Base-by-base conservation (phyloP, 352 stramenopile genomes). In the Phytophthora pseudosyringae region DNA sequence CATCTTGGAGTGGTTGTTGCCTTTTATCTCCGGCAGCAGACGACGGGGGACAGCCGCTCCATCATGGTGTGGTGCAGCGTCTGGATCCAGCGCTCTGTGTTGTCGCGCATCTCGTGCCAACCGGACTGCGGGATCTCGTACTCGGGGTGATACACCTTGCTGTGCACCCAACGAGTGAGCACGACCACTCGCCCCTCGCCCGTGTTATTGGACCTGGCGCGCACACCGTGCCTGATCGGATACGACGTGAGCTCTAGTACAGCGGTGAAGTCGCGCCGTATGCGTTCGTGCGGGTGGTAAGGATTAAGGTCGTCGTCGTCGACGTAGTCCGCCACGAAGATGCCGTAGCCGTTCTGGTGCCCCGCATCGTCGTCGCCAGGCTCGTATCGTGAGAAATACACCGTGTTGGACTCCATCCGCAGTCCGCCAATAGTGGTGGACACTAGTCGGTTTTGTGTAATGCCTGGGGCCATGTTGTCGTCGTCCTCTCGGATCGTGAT, bases 401-500 rank as follows among this genome's bases (percentile, higher is more conserved):
- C 59, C 0, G 54, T 72, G 45, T 85, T 85, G 12, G 73, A 75
- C 68, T 89, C 80, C 46, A 86, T 73, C 8, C 56, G 54, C n/a
- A 79, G 40, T 0, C 64, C 54, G 0, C 65, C 51, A 0, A 67
- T 59, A 1, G 75, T 75, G 16, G 67, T 73, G 4, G 69, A 64
- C 16, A 88, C 65, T 16, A 84, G 39, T 8, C 79, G 79, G 39
- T 78, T 71, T 56, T 80, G 71, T 16, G 67, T 75, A 25, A 80
- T 64, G 1, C 75, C 71, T 4, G 59, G 58, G 2, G 52, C 54
- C 44, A 75, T 64, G 15, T 53, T 69, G 54, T 81, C 71, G 39
- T 86, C 76, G 54, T 80, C 70, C 40, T 86, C 71, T 38, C 76
- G 79, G 40, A 85, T 71, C 25, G 71, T 77, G 33, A 83, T 71